phyloP scores from a whole-genome alignment of 495 filamentous ascomycete species.

The Xylaria grammica region DNA sequence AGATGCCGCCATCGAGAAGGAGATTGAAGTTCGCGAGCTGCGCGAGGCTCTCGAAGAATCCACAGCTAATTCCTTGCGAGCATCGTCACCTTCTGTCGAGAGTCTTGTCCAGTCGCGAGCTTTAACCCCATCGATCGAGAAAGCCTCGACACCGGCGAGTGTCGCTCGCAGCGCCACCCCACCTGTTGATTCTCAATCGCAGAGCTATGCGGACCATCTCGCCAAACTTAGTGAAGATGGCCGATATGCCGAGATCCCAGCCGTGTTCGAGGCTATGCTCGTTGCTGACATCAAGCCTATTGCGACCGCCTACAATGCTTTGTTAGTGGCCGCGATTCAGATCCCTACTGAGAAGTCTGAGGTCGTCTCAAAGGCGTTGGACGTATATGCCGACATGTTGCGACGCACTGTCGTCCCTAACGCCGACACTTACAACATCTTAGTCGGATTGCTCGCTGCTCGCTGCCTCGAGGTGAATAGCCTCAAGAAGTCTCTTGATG shows the following conservation, averaged over 20 bases:
- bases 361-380: slow-evolving; percentile 85
- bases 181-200: slow-evolving; percentile 61
- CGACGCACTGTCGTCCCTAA: slow-evolving; percentile 81
- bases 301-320: slow-evolving; percentile 84
- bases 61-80: slow-evolving; percentile 39
- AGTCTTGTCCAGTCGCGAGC: slow-evolving; percentile 47
- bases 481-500: slow-evolving; percentile 72
- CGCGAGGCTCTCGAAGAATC: slow-evolving; percentile 54
- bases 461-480: slow-evolving; percentile 75
- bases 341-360: slow-evolving; percentile 74
- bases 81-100: slow-evolving; percentile 42
- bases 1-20: slow-evolving; percentile 54
- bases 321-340: slow-evolving; percentile 80
- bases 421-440: slow-evolving; percentile 80
- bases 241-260: slow-evolving; percentile 83
- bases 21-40: slow-evolving; percentile 51
- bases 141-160: slow-evolving; percentile 46
- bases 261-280: slow-evolving; percentile 86
- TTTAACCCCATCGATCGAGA: slow-evolving; percentile 42
- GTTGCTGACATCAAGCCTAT: slow-evolving; percentile 76
- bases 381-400: slow-evolving; percentile 96
- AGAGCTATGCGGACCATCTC: slow-evolving; percentile 75
- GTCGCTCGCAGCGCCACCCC: slow-evolving; percentile 50
- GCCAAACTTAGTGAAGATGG: slow-evolving; percentile 68
- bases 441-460: slow-evolving; percentile 79